Evolutionary conservation across 2,329 filamentous ascomycete species (phyloP), one percentile per base, ranked within the genome.

Genomic region (Colletotrichum sp.): DNA sequence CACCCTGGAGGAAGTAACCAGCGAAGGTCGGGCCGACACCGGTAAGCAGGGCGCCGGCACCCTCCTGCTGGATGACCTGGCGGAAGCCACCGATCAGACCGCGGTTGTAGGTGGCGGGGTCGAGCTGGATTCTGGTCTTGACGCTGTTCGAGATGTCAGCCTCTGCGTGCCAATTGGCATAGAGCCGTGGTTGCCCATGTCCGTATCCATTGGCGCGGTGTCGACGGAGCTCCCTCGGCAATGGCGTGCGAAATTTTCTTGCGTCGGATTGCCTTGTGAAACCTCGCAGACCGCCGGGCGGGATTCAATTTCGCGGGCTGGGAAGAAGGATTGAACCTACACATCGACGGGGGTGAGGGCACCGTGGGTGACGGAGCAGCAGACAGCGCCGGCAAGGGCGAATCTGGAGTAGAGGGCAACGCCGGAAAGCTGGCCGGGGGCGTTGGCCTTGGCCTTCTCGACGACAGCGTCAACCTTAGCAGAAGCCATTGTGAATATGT

Each of bases 361-460:
- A 88, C 96, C 97, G 92, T 99, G 97, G 85, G 97, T 99, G 89
- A 99, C 90, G 82, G 96, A 97, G 89, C 97, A 99, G 93, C 97
- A 98, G 91, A 99, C 90, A 82, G 97, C 97, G 89, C 97, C 97
- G 83, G 97, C 96, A 83, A 99, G 94, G 88, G 97, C 96, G 90
- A 98, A 98, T 88, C 95, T 93, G 83, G 95, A 95, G 93, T 99
- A 99, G 82, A 99, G 95, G 77, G 86, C 89, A 80, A 96, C 6
- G 80, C 88, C 89, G 78, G 84, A 84, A 78, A 86, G 85, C 85
- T 88, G 85, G 78, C 82, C 78, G 74, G 86, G 84, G 78, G 86
- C 84, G 76, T 81, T 81, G 79, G 83, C 84, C 80, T 84, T 84
- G 80, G 84, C 82, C 79, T 83, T 83, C 82, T 86, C 82, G 81